Conservation (phyloP, 805 yeast genomes). For the Metschnikowia similis region DNA sequence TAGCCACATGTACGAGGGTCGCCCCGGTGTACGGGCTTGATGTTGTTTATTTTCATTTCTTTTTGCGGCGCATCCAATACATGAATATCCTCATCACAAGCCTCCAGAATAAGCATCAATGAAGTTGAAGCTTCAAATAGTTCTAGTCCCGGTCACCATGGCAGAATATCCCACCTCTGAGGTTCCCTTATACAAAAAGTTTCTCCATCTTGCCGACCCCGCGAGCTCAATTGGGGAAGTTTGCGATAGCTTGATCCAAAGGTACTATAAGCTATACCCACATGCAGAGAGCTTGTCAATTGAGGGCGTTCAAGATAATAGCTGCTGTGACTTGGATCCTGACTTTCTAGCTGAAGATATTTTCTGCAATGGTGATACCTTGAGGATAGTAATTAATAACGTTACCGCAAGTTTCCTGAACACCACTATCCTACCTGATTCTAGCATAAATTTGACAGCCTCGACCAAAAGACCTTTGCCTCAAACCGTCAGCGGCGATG, state of each 20-base stretch:
- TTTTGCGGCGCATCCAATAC: background rate
- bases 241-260: constrained; percentile 48
- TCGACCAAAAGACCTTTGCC: constrained; percentile 4
- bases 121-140: constrained; percentile 34
- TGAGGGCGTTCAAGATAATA: constrained; percentile 60
- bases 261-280: constrained; percentile 65
- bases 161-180: constrained; percentile 19
- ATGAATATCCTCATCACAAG: background rate
- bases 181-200: constrained; percentile 36
- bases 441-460: constrained; percentile 4
- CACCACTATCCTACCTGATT: constrained; percentile 6
- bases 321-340: constrained; percentile 74
- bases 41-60: background rate
- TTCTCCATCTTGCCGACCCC: constrained; percentile 59
- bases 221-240: constrained; percentile 44
- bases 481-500: background rate
- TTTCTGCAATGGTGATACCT: constrained; percentile 39
- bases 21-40: background rate
- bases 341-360: constrained; percentile 65
- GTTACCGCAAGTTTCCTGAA: constrained; percentile 12
- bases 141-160: constrained; percentile 27
- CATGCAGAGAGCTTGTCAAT: constrained; percentile 51
- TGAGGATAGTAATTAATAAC: constrained; percentile 34
- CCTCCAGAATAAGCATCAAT: constrained; percentile 2
- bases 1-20: background rate